Conservation (phyloP, 2,329 filamentous ascomycete genomes). For the Fusarium continuum region DNA sequence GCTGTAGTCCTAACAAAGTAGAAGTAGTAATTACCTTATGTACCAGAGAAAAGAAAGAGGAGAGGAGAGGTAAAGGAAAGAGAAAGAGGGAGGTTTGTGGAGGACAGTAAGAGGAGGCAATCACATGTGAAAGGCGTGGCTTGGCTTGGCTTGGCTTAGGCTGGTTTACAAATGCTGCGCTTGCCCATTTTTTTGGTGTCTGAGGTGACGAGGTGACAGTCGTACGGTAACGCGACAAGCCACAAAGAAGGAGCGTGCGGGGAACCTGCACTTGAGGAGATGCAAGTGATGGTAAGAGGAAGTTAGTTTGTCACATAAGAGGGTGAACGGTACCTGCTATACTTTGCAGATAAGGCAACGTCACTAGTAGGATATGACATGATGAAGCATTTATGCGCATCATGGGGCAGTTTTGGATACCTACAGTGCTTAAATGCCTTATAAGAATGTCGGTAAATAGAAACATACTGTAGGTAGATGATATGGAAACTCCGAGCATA, state of each 20-base stretch:
- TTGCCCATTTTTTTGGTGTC: conserved; percentile 18
- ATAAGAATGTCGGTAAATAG: neutral
- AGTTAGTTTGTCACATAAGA: neutral
- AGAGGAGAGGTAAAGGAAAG: neutral
- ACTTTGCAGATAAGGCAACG: neutral
- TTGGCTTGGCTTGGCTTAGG: conserved; percentile 14
- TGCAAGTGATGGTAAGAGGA: conserved; percentile 21
- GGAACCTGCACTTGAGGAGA: conserved; percentile 16
- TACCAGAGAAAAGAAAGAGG: neutral
- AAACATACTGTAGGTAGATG: too few species aligned
- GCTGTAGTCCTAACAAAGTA: neutral
- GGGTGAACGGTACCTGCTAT: conserved; percentile 1
- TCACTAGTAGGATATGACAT: neutral
- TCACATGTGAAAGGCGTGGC: conserved; percentile 37
- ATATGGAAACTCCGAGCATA: too few species aligned
- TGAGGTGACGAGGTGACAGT: conserved; percentile 8
- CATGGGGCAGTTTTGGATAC: neutral
- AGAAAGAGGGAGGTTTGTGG: neutral
- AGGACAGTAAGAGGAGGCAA: conserved; percentile 17
- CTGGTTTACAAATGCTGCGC: neutral
- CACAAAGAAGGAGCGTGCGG: conserved; percentile 22
- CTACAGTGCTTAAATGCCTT: neutral
- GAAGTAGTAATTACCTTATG: neutral
- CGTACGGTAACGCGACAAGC: conserved; percentile 23
- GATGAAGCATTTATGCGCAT: neutral